Percentiles rank a stretch among this genome's conserved stretches.
phyloP scores from a whole-genome alignment of 2,329 filamentous ascomycete genomes.

The Aureobasidium sp. region DNA sequence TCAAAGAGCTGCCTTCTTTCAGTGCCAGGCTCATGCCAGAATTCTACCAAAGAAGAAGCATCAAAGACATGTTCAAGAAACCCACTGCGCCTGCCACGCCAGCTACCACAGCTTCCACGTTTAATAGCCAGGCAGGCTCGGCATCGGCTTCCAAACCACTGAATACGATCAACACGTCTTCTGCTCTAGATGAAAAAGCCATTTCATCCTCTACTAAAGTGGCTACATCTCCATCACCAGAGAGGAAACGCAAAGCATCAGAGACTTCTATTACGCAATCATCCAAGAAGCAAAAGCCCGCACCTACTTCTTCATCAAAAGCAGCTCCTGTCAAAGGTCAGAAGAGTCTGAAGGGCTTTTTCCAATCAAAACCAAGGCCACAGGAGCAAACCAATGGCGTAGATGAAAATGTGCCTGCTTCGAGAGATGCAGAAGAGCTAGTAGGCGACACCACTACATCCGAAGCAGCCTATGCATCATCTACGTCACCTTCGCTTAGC shows the following conservation, averaged over 20 bases:
- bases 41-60: constrained; percentile 75
- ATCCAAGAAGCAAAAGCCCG: constrained; percentile 46
- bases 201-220: neutral
- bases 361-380: constrained; percentile 51
- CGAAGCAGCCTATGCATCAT: neutral
- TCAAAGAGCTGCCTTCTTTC: constrained; percentile 61
- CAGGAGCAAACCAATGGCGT: neutral
- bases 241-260: constrained; percentile 31
- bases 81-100: neutral
- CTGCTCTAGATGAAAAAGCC: neutral
- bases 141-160: neutral
- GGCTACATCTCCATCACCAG: neutral
- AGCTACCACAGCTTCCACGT: neutral
- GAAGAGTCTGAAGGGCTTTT: constrained; percentile 69
- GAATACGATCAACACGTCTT: neutral
- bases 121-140: neutral
- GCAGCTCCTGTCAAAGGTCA: constrained; percentile 38
- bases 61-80: constrained; percentile 87
- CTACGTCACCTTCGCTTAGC: neutral
- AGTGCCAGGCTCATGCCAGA: constrained; percentile 83
- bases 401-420: neutral
- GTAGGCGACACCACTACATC: neutral
- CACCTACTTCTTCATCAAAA: constrained; percentile 20
- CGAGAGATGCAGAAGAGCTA: neutral
- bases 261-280: constrained; percentile 25